Base-by-base conservation (phyloP, 2,329 filamentous ascomycete genomes). In the Fusarium sp. region DNA sequence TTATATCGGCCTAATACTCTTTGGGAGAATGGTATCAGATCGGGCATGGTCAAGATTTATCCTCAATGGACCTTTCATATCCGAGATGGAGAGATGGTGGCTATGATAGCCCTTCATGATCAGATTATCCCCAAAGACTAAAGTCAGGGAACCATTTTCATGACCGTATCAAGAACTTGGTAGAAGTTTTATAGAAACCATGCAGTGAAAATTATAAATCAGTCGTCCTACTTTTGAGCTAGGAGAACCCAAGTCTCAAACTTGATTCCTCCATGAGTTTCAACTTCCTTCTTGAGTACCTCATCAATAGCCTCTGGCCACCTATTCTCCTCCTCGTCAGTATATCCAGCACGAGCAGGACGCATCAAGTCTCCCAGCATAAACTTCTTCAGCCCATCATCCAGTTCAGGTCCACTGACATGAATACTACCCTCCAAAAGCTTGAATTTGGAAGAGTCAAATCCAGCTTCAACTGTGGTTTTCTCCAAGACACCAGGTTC, bases 171-270 rank as follows among this genome's bases (percentile, higher is more conserved):
- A 23, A 23, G 23, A 23, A 23, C 23, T 23, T 23, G 23, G 23
- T 23, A 23, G 23, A 23, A 23, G 5, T 23, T 23, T 23, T 23
- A 23, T 23, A 23, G 23, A 23, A 23, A 23, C 23, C 23, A 23
- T 23, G 23, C 23, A 23, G 23, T 23, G 23, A 23, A 23, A 23
- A 23, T 23, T 23, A 23, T 23, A 23, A 23, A 23, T 23, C 23
- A 2, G 4, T 15, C 2, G 12, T 13, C 11, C 27, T 58, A 74
- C 60, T 76, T 77, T 15, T 23, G 67, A 40, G 74, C 76, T 17
- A 78, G 52, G 7, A 77, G 64, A n/a, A 76, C 64, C 66, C 68
- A 77, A 8, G 63, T 53, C 18, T 77, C 66, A 40, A 76, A 76
- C 17, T 55, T 60, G 23, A 78, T 44, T 2, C 77, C 77, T 0